phyloP scores from a whole-genome alignment of 179 eudicot genomes.

The Camellia oleifera region DNA sequence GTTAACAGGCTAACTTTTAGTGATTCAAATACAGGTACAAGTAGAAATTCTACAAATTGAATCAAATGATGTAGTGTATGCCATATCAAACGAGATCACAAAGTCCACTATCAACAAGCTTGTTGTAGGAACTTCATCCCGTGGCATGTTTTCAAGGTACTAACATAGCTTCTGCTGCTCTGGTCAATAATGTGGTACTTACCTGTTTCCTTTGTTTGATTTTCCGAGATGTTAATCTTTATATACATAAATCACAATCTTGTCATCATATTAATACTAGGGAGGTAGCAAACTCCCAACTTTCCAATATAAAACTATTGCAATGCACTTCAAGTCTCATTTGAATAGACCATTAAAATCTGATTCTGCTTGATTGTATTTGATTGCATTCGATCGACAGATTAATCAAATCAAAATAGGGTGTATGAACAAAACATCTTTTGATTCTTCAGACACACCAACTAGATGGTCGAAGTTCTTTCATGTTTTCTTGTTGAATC shows the following conservation, averaged over 20 bases:
- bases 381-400: no score
- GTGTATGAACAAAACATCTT: no score
- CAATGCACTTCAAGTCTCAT: not conserved
- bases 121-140: slow-evolving; percentile 84
- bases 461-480: not conserved
- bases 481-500: not conserved
- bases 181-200: not conserved
- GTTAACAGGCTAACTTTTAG: slow-evolving; percentile 4
- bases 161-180: not conserved
- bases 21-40: slow-evolving; percentile 46
- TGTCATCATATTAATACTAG: not conserved
- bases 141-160: slow-evolving; percentile 82
- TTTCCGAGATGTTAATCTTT: not conserved
- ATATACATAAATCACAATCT: not conserved
- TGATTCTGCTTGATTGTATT: no score
- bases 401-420: no score
- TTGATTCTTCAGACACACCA: no score
- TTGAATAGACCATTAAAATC: not conserved
- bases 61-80: slow-evolving; percentile 59
- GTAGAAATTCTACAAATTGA: slow-evolving; percentile 68
- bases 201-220: not conserved
- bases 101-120: slow-evolving; percentile 45
- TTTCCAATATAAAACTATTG: not conserved
- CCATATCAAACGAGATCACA: slow-evolving; percentile 50
- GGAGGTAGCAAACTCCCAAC: not conserved